phyloP scores from a whole-genome alignment of 177 flowering plant genomes.

The Vitis hybrid region DNA sequence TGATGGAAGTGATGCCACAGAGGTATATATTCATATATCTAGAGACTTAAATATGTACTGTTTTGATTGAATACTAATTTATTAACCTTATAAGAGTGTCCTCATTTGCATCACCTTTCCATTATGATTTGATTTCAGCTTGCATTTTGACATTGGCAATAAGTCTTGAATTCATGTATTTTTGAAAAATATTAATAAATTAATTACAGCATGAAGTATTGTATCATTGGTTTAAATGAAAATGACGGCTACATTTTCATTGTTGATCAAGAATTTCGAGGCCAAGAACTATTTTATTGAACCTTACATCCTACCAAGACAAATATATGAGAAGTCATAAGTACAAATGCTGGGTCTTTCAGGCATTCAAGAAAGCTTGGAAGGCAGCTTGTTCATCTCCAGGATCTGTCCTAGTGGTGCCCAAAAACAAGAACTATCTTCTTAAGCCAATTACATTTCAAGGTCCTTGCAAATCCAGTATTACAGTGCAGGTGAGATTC shows the following conservation, averaged over 20 bases:
- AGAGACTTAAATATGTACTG: too few species aligned
- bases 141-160: neutral
- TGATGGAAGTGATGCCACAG: slow-evolving; percentile 24
- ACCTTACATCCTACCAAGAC: too few species aligned
- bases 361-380: slow-evolving; percentile 43
- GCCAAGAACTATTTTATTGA: too few species aligned
- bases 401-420: slow-evolving; percentile 47
- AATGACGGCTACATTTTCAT: too few species aligned
- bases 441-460: slow-evolving; percentile 55
- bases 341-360: neutral
- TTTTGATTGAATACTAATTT: too few species aligned
- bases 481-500: slow-evolving; percentile 33
- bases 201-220: too few species aligned
- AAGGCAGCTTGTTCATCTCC: slow-evolving; percentile 47
- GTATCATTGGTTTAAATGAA: too few species aligned
- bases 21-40: slow-evolving; percentile 16
- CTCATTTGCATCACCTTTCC: neutral
- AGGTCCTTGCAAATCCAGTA: slow-evolving; percentile 68
- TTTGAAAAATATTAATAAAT: too few species aligned
- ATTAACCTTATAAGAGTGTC: neutral
- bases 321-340: neutral
- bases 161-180: too few species aligned
- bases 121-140: neutral
- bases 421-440: slow-evolving; percentile 43
- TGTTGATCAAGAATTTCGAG: too few species aligned